Percentiles rank a stretch among this genome's conserved stretches.
phyloP scores from a whole-genome alignment of 1,284 basidiomycete genomes.

The Dichomitus squalens region DNA sequence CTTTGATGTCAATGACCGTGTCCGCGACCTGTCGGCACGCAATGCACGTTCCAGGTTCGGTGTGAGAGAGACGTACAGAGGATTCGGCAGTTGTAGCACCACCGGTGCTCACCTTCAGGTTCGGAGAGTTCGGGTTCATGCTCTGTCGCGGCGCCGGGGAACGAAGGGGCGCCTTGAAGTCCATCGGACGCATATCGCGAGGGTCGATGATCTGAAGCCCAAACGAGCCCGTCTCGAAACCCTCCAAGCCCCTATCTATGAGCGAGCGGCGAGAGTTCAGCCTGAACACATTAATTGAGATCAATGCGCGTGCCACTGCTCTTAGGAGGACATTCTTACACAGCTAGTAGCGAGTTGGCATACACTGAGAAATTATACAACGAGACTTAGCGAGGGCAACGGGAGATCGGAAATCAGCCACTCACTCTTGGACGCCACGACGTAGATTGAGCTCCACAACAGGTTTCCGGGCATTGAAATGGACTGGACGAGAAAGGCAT shows the following conservation, averaged over 20 bases:
- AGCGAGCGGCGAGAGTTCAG: slow-evolving; percentile 6
- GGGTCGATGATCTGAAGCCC: not conserved
- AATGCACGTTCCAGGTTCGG: not conserved
- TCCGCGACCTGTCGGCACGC: not conserved
- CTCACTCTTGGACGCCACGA: not conserved
- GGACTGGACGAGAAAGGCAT: not conserved
- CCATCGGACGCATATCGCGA: not conserved
- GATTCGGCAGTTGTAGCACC: too few relatives aligned
- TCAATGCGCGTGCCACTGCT: not conserved
- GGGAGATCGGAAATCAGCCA: too few relatives aligned
- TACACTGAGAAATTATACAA: not conserved
- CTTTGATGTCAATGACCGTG: not conserved
- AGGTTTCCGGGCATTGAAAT: not conserved
- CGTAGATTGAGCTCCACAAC: not conserved
- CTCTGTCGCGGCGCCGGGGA: not conserved
- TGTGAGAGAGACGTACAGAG: not conserved
- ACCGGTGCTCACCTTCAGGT: not conserved
- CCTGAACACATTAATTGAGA: not conserved
- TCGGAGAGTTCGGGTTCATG: not conserved
- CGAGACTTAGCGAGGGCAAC: not conserved
- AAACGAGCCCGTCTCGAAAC: slow-evolving; percentile 7
- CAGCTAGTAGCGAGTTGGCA: slow-evolving; percentile 2
- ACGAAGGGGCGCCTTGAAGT: not conserved
- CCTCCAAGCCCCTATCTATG: not conserved
- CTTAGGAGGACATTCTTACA: not conserved